These are phyloP conservation scores for Parachaetomium inaequale DNA, from an alignment of 495 filamentous ascomycete species.

Conservation along the genomic window DNA sequence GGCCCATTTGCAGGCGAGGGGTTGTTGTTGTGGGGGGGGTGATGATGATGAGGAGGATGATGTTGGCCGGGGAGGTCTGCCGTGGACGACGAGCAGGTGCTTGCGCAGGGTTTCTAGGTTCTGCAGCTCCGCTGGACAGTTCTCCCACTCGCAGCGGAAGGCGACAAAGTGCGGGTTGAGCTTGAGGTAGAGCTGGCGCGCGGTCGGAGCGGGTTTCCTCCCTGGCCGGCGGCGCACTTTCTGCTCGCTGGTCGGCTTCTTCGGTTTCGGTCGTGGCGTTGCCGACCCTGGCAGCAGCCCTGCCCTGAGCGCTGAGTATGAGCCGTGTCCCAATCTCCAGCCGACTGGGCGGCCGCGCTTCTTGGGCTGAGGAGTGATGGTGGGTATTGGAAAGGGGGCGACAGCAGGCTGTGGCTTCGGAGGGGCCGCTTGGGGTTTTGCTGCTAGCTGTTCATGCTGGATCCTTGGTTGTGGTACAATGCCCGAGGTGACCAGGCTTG, in stretches of 20 bases:
- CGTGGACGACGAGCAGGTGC: conserved; percentile 61
- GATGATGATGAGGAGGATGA: neutral
- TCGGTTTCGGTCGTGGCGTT: conserved; percentile 18
- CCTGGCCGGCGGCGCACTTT: conserved; percentile 25
- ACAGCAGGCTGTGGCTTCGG: neutral
- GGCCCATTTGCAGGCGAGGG: conserved; percentile 37
- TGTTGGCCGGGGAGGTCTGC: neutral
- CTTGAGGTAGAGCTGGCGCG: conserved; percentile 26
- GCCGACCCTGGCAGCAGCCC: conserved; percentile 4
- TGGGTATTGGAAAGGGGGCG: neutral
- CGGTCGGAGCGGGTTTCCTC: conserved; percentile 23
- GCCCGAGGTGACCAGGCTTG: conserved; percentile 12
- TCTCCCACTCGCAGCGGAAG: conserved; percentile 39
- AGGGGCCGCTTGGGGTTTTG: neutral
- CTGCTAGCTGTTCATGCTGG: neutral
- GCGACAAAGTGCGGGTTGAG: conserved; percentile 27
- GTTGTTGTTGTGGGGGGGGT: neutral
- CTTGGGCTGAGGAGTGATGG: conserved; percentile 19
- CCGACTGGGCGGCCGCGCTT: conserved; percentile 34
- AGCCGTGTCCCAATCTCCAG: conserved; percentile 26
- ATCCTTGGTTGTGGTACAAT: neutral
- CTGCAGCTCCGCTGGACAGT: conserved; percentile 67
- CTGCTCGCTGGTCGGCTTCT: conserved; percentile 16
- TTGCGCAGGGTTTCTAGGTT: conserved; percentile 66
- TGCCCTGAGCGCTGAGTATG: conserved; percentile 16